Base-by-base conservation (phyloP, 1,284 basidiomycete species). In the Ustilago crameri region DNA sequence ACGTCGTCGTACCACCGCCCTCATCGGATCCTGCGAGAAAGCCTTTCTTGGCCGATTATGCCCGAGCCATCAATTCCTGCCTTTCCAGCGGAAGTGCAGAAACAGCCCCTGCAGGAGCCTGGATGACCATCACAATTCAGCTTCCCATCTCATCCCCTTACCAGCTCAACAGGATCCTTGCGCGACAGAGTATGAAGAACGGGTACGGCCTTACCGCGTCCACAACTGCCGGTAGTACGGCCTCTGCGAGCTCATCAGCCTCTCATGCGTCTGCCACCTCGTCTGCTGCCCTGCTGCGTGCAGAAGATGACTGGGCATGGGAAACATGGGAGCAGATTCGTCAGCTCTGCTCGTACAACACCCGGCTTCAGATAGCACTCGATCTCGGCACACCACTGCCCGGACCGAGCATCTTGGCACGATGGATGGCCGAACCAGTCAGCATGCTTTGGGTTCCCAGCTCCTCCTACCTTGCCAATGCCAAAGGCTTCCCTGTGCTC, bases 311-410 rank as follows among this genome's bases (percentile, higher is more conserved):
- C 66, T 83, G 81, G 81, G 80, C 80, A 0, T 99, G 95, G 95
- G 95, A 98, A 83, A 93, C 94, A 87, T 99, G 96, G 96, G 95
- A 98, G 84, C 88, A 90, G 45, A 92, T 98, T 61, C 87, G 94
- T 59, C 90, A 90, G 3, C 87, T 97, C 18, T 98, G 95, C 84
- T 90, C 90, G 51, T 95, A 95, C 84, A 91, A 90, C 82, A 87
- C 89, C 5, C 88, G 95, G 18, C 83, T 98, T 47, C 62, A 73
- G 17, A 43, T 75, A 93, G 95, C 92, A 8, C 88, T 98, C 34
- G 96, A 98, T 85, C 87, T 98, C 23, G 89, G 91, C 5, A 91
- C 90, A 30, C 92, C 93, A 0, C 86, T 97, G 23, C 80, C 81
- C 7, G 60, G 73, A 2, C 59, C 78, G 3, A 46, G 63, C 5